Evolutionary conservation across 2,329 filamentous ascomycete species (phyloP).

Genomic region (Colletotrichum euphorbiae): DNA sequence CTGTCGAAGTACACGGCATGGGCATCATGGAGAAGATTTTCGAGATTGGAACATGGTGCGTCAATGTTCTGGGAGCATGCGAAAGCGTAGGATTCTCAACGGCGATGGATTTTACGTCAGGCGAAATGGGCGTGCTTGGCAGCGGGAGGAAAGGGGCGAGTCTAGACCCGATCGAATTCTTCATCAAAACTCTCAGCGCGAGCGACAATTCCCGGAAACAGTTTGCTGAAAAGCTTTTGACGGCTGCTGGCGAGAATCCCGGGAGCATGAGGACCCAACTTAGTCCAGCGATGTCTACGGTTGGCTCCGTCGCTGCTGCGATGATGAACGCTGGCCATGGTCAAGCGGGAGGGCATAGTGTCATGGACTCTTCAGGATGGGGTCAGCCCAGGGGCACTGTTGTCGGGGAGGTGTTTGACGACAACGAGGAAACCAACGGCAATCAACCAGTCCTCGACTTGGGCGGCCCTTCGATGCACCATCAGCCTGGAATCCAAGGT

Average conservation of each 20-base stretch:
- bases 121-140: constrained; percentile 49
- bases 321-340: constrained; percentile 17
- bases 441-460: constrained; percentile 21
- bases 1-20: constrained; percentile 61
- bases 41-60: constrained; percentile 58
- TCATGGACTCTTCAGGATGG: constrained; percentile 21
- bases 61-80: constrained; percentile 56
- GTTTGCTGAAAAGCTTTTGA: constrained; percentile 56
- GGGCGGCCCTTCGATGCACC: constrained; percentile 13
- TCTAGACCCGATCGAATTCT: constrained; percentile 57
- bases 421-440: constrained; percentile 24
- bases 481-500: constrained; percentile 9
- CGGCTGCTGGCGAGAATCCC: constrained; percentile 55
- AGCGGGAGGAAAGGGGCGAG: constrained; percentile 48
- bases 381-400: constrained; percentile 24
- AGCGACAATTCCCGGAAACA: constrained; percentile 57
- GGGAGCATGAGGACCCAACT: constrained; percentile 51
- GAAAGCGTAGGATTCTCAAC: constrained; percentile 44
- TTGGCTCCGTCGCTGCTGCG: constrained; percentile 16
- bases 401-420: constrained; percentile 34
- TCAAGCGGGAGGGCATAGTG: constrained; percentile 2
- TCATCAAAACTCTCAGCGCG: constrained; percentile 56
- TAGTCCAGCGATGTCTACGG: constrained; percentile 45
- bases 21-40: constrained; percentile 64
- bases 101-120: constrained; percentile 48